Evolutionary conservation across 2,329 filamentous ascomycete species (phyloP).

Genomic region (Hymenoscyphus albidus): DNA sequence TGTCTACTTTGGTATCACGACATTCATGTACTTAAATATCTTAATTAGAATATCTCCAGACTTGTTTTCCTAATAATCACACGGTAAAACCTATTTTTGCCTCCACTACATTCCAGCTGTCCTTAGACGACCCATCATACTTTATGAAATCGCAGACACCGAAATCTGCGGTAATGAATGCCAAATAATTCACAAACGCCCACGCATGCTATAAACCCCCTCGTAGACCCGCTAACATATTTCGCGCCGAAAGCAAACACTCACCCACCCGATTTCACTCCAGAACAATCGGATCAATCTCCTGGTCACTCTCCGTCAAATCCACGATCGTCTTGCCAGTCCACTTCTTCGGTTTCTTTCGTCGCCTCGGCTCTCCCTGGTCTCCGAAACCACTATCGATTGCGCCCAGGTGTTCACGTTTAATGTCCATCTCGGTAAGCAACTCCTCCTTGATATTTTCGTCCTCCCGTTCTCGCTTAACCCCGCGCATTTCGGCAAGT

Average conservation of each 20-base stretch:
- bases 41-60: too few species aligned
- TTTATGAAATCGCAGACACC: not conserved
- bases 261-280: not conserved
- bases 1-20: too few species aligned
- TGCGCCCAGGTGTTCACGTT: not conserved
- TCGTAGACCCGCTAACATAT: not conserved
- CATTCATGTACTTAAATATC: too few species aligned
- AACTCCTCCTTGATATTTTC: not conserved
- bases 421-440: not conserved
- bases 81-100: not conserved
- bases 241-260: not conserved
- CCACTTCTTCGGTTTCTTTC: conserved; percentile 11
- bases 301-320: conserved; percentile 16
- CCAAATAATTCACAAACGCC: not conserved
- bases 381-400: not conserved
- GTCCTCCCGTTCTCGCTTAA: not conserved
- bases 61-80: not conserved
- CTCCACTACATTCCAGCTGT: not conserved
- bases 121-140: not conserved
- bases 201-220: not conserved
- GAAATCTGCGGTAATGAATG: not conserved
- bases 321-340: conserved; percentile 16
- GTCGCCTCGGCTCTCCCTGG: not conserved
- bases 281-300: not conserved
- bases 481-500: not conserved